These are phyloP conservation scores for Erythrophleum ivorense DNA, from an alignment of 331 rosid species.

Conservation along the genomic window DNA sequence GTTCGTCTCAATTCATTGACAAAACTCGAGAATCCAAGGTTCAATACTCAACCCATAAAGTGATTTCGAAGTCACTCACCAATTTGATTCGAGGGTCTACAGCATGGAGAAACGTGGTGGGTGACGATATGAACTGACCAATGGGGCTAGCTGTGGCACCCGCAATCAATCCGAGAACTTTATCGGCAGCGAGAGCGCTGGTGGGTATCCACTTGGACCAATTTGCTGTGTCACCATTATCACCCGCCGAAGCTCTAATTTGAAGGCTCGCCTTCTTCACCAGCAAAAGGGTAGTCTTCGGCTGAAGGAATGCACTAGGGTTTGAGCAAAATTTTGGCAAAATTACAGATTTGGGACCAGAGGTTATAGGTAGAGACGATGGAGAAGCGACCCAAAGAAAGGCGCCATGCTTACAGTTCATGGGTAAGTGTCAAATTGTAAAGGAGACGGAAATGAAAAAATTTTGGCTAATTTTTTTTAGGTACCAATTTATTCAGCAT, in stretches of 20 bases:
- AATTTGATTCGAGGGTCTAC: conserved; percentile 86
- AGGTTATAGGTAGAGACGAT: conserved; percentile 21
- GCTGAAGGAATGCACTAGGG: conserved; percentile 2
- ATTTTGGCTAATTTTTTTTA: too few species aligned
- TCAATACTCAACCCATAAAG: conserved; percentile 2
- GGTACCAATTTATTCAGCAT: too few species aligned
- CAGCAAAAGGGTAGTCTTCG: conserved; percentile 37
- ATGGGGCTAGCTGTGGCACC: conserved; percentile 96
- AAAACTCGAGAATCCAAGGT: not conserved
- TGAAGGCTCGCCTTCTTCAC: conserved; percentile 34
- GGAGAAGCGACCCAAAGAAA: conserved; percentile 44
- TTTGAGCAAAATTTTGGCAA: conserved; percentile 38
- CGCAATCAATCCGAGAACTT: conserved; percentile 72
- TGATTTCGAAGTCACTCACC: conserved; percentile 48
- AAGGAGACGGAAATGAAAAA: conserved; percentile 14
- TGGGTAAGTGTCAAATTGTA: conserved; percentile 40
- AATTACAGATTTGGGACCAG: conserved; percentile 26
- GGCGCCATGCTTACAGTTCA: conserved; percentile 57
- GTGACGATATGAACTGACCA: conserved; percentile 85
- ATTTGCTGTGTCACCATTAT: conserved; percentile 42
- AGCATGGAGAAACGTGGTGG: conserved; percentile 86
- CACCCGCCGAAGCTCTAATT: conserved; percentile 65
- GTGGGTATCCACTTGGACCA: conserved; percentile 75
- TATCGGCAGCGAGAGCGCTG: conserved; percentile 73
- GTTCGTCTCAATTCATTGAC: not conserved